Base-by-base conservation (phyloP, 108 stramenopile species). In the Epithemia pelagica region DNA sequence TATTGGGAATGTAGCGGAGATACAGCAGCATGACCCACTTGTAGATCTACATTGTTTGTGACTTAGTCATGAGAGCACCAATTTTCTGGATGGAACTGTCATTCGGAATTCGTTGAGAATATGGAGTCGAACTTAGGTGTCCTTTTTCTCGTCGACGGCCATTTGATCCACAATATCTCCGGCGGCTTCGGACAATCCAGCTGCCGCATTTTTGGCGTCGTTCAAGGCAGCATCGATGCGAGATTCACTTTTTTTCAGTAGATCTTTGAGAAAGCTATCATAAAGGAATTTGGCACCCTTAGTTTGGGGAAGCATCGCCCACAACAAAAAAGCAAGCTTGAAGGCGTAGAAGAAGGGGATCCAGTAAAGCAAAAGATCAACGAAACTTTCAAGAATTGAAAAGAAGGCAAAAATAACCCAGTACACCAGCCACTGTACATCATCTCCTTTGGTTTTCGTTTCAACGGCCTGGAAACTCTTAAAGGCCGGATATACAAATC, bases 401-500 rank as follows among this genome's bases (percentile, higher is more conserved):
- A 95, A 94, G 73, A 90, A 87, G 54, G 89, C 83, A 59, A 89
- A 95, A 33, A 95, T 90, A 31, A 93, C 87, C 95, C 95, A 95
- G 76, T 95, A 95, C 27, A 91, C 85, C 54, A 94, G 82, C 95
- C 95, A 95, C 63, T 95, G 95, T n/a, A 87, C 91, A 59, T 91
- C 92, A 28, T 95, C 95, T 23, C 71, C 77, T 27, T 77, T 66
- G 31, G 58, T 56, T 54, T 77, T 74, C 32, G 80, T 83, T 74
- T 95, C 95, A 55, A 95, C 90, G n/a, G 95, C 95, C 54, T 83
- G 78, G 59, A 95, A 82, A 22, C 87, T 85, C 59, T 87, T 82
- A 67, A 78, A 83, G 20, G 91, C 89, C 25, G 95, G 95, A 76
- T 92, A 95, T 20, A 90, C 52, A 63, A 94, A 95, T 21, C 95